Evolutionary conservation across 495 filamentous ascomycete genomes (phyloP).

Genomic region (Cenococcum geophilum): DNA sequence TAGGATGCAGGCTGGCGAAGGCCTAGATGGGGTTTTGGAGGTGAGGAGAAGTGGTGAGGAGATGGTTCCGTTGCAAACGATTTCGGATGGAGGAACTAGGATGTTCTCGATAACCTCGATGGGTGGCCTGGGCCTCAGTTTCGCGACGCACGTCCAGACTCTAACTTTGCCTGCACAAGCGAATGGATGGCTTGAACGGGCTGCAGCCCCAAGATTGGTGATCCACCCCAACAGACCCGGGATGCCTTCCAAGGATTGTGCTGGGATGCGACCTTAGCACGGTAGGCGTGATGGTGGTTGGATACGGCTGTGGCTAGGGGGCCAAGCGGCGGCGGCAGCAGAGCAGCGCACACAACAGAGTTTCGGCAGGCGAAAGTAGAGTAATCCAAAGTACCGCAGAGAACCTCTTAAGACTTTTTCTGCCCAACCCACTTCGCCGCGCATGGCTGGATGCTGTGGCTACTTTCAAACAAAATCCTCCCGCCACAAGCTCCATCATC

Average conservation of each 20-base stretch:
- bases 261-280: slow-evolving; percentile 7
- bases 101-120: slow-evolving; percentile 9
- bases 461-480: neutral
- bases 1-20: slow-evolving; percentile 24
- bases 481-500: neutral
- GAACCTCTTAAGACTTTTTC: neutral
- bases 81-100: slow-evolving; percentile 25
- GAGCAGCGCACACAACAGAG: neutral
- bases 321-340: neutral
- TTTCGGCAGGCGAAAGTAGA: neutral
- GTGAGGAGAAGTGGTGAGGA: slow-evolving; percentile 15
- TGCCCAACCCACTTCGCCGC: neutral
- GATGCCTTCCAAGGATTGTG: slow-evolving; percentile 16
- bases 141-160: slow-evolving; percentile 2
- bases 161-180: neutral
- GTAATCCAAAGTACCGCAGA: neutral
- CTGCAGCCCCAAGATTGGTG: slow-evolving; percentile 6
- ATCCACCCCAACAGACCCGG: slow-evolving; percentile 21
- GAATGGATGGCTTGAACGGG: slow-evolving; percentile 12
- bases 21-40: slow-evolving; percentile 15
- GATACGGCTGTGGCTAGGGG: neutral
- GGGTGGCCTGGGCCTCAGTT: slow-evolving; percentile 10
- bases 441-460: neutral
- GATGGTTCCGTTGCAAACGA: slow-evolving; percentile 17
- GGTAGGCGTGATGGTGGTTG: neutral